A percentile compares a stretch with the other conserved stretches of the same genome.
These are phyloP conservation scores for Paramecium sonneborni DNA, from an alignment of 73 alveolate genomes.

Conservation along the genomic window DNA sequence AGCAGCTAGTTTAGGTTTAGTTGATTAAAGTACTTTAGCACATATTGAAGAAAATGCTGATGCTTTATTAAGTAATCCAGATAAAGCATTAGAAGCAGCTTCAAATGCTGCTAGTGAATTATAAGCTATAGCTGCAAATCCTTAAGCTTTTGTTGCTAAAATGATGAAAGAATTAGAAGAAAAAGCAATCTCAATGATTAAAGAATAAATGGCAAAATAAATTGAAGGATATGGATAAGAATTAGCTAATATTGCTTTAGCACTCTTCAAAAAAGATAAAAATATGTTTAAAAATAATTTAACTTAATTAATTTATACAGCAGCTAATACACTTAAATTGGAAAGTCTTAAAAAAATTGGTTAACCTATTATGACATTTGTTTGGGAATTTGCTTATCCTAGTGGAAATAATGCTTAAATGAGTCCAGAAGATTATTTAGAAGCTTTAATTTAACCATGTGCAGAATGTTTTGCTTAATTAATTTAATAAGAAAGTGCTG, in stretches of 20 bases:
- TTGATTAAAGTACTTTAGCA: conserved; percentile 41
- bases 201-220: conserved; percentile 40
- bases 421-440: conserved; percentile 20
- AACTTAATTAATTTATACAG: conserved; percentile 41
- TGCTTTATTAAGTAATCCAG: conserved; percentile 56
- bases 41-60: conserved; percentile 65
- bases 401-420: not conserved
- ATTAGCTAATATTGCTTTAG: conserved; percentile 53
- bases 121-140: conserved; percentile 58
- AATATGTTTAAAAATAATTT: conserved; percentile 46
- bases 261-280: conserved; percentile 47
- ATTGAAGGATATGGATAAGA: conserved; percentile 59
- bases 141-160: conserved; percentile 55
- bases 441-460: not conserved
- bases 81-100: conserved; percentile 44
- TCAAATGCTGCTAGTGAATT: conserved; percentile 42
- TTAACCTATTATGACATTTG: conserved; percentile 54
- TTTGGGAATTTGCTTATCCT: conserved; percentile 70
- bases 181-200: conserved; percentile 52
- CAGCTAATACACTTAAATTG: not conserved
- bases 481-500: not conserved
- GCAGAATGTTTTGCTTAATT: conserved; percentile 37
- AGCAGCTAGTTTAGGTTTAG: conserved; percentile 60
- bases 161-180: conserved; percentile 61
- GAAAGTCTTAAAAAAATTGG: conserved; percentile 12